Base-by-base conservation (phyloP, 371 early-diverging fungal species). In the Mucor mucedo region DNA sequence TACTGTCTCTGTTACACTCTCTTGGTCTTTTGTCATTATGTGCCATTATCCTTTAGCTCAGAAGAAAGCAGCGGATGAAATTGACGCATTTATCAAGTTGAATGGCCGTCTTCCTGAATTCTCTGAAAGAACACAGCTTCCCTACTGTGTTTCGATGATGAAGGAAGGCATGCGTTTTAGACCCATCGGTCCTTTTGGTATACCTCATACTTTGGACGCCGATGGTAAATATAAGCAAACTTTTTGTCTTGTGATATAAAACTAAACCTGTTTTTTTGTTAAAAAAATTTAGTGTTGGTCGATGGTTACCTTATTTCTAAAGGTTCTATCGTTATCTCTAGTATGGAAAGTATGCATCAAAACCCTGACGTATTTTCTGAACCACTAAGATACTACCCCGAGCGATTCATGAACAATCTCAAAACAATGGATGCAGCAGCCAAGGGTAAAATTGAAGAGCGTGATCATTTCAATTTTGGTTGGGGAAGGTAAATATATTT, bases 401-500 rank as follows among this genome's bases (percentile, higher is more conserved):
- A 68, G 4, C 11, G 69, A 27, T 68, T 63, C 39, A 33, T 68
- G 29, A 55, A 50, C 14, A 58, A 54, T 33, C 27, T 29, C 6
- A 63, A 58, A 27, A 33, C 59, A 13, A 62, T 58, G 63, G 11
- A 47, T 11, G 54, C 60, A 8, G 45, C 63, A 9, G 56, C 69
- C 3, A 68, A 63, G 49, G 63, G 63, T 33, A 55, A 30, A 32
- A 27, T 55, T 4, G 47, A 63, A 29, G 52, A 63, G 2, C 44
- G 69, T n/a, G 63, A 68, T 50, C 59, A 59, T 11, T 68, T 38
- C 29, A 49, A 21, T 27, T 68, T 68, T 63, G 69, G 69, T 4
- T 68, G 69, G 69, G 69, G 69, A 55, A 68, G 59, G 59, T 59
- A 50, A 38, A 21, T 21, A 21, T 41, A 30, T n/a, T 21, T 21